Percentiles rank a stretch among this genome's conserved stretches.
phyloP scores from a whole-genome alignment of 208 protist species.

The Naegleria lovaniensis region DNA sequence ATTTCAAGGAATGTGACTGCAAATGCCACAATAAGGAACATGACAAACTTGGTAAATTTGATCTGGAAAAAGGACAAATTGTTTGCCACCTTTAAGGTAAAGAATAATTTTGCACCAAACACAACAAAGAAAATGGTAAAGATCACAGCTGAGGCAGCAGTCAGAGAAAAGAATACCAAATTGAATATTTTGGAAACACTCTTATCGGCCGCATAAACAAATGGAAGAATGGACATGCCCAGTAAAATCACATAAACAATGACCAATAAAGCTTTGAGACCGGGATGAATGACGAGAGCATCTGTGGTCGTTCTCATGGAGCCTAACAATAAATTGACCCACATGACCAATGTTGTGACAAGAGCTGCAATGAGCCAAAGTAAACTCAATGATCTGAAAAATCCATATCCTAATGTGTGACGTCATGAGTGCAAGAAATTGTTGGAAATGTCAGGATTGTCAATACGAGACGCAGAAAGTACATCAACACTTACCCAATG shows the following conservation, averaged over 20 bases:
- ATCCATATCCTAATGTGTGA: background rate
- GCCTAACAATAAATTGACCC: background rate
- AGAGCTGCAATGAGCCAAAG: background rate
- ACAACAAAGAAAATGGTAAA: background rate
- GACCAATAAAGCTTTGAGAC: background rate
- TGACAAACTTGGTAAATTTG: slow-evolving; percentile 6
- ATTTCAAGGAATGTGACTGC: background rate
- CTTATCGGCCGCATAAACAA: background rate
- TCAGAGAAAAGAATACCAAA: background rate
- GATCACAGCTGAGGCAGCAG: background rate
- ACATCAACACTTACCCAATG: background rate
- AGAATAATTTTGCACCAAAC: background rate
- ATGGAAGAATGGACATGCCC: background rate
- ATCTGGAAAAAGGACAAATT: slow-evolving; percentile 9
- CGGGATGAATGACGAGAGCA: background rate
- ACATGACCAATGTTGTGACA: background rate
- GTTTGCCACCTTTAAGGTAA: background rate
- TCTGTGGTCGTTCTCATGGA: background rate
- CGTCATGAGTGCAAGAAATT: too few species aligned
- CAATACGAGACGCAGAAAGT: too few species aligned
- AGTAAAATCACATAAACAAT: background rate
- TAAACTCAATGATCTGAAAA: background rate
- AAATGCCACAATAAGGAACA: background rate
- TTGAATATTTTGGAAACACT: background rate
- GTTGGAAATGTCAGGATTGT: too few species aligned